Base-by-base conservation (phyloP, 768 basidiomycete species). In the Leccinum imitatum region DNA sequence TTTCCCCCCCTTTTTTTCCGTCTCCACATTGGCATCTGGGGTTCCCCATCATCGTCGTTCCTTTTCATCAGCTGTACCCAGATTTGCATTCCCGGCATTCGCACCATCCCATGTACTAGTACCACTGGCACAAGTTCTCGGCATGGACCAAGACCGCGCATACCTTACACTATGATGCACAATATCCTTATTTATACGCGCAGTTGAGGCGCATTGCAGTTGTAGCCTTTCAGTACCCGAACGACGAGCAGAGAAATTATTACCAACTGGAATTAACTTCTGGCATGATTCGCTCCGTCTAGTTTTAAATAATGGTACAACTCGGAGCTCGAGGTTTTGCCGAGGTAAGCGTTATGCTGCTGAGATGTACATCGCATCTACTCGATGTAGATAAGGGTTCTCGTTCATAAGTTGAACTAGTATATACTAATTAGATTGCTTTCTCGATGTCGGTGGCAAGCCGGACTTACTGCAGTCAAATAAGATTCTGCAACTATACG, bases 401-500 rank as follows among this genome's bases (percentile, higher is more conserved):
- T 41, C 27, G 21, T 52, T 73, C 63, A 73, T 56, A 67, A 67
- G 50, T 60, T 64, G 59, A 73, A 75, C 71, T 72, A 21, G 30
- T 14, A 5, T 6, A 31, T n/a, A 30, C 25, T 30, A 30, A 46
- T 71, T 37, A 69, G 53, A 50, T 33, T 27, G 21, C 14, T 58
- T 30, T 1, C 15, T 46, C 5, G 27, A 52, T 2, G 8, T 44
- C 14, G 27, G 17, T 14, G 21, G 25, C 6, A 23, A 46, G 6
- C n/a, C 41, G 52, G 27, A 62, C 93, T 73, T 73, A 94, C 94
- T n/a, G 91, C 90, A 59, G 85, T 85, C 67, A 98, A 79, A 76
- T 98, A 98, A 13, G 93, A 94, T 76, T 98, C 97, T 41, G 97
- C 97, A 27, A 98, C 96, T 57, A 91, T 98, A 73, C 97, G 91